Conservation (phyloP, 1,284 basidiomycete genomes). For the Abortiporus biennis region DNA sequence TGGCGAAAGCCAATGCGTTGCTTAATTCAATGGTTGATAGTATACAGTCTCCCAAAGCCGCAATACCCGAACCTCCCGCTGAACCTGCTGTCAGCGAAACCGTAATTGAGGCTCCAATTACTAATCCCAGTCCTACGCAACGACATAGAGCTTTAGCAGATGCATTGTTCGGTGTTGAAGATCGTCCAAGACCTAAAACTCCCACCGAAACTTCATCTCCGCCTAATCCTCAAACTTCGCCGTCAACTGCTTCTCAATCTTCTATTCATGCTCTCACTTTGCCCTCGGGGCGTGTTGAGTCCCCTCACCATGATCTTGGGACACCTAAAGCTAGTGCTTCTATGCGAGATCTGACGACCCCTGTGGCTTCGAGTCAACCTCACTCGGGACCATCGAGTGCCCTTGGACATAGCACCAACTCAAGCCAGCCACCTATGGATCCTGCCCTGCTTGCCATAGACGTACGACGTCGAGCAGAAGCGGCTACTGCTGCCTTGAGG, state of each 20-base stretch:
- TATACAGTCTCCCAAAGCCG: slow-evolving; percentile 41
- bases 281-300: background rate
- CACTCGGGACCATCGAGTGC: slow-evolving; percentile 33
- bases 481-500: slow-evolving; percentile 62
- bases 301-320: background rate
- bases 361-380: background rate
- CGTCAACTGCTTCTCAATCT: background rate
- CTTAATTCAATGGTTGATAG: slow-evolving; percentile 65
- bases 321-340: background rate
- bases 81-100: slow-evolving; percentile 18
- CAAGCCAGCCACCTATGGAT: slow-evolving; percentile 8
- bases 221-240: background rate
- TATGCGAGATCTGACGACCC: background rate
- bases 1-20: slow-evolving; percentile 55
- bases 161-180: slow-evolving; percentile 58
- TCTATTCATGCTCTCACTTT: background rate
- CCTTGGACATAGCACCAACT: slow-evolving; percentile 22
- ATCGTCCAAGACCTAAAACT: slow-evolving; percentile 25
- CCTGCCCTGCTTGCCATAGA: slow-evolving; percentile 41
- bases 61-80: slow-evolving; percentile 16
- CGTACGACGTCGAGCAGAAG: slow-evolving; percentile 64
- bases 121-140: slow-evolving; percentile 38
- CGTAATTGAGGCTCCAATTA: slow-evolving; percentile 13
- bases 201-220: background rate
- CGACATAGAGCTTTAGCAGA: slow-evolving; percentile 67